Conservation (phyloP, 371 early-diverging fungal species). For the Rhizopus stolonifer region DNA sequence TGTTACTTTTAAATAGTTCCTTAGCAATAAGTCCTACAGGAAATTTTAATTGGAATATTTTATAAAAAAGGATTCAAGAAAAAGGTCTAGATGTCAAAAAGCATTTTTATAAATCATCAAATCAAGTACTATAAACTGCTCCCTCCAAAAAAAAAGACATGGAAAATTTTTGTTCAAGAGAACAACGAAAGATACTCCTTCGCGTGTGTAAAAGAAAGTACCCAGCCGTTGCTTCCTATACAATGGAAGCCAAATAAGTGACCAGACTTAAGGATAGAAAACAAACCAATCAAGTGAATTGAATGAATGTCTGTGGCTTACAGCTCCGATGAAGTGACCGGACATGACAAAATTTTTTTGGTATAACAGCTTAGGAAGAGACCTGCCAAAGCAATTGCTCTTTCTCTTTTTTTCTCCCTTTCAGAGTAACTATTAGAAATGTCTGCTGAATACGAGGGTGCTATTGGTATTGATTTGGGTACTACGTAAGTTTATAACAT, state of each 20-base stretch:
- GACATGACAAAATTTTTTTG: conserved; percentile 18
- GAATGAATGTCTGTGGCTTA: neutral
- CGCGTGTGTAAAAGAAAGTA: no score
- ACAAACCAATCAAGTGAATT: neutral
- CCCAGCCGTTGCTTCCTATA: neutral
- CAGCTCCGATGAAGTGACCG: neutral
- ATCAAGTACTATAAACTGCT: no score
- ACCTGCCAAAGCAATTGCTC: neutral
- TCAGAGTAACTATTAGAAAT: conserved; percentile 29
- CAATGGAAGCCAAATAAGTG: neutral
- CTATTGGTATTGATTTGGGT: conserved; percentile 67
- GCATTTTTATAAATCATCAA: no score
- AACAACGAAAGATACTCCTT: no score
- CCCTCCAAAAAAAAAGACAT: no score
- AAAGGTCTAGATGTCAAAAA: no score
- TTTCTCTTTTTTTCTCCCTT: conserved; percentile 15
- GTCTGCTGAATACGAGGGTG: conserved; percentile 71
- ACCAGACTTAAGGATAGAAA: no score
- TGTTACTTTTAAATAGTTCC: no score
- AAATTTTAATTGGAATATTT: no score
- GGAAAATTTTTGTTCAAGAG: no score
- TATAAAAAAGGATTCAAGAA: no score
- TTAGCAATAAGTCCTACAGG: no score
- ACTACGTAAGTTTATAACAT: conserved; percentile 24
- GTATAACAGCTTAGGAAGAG: conserved; percentile 12